phyloP scores from a whole-genome alignment of 345 rosid species.

The Sonneratia caseolaris region DNA sequence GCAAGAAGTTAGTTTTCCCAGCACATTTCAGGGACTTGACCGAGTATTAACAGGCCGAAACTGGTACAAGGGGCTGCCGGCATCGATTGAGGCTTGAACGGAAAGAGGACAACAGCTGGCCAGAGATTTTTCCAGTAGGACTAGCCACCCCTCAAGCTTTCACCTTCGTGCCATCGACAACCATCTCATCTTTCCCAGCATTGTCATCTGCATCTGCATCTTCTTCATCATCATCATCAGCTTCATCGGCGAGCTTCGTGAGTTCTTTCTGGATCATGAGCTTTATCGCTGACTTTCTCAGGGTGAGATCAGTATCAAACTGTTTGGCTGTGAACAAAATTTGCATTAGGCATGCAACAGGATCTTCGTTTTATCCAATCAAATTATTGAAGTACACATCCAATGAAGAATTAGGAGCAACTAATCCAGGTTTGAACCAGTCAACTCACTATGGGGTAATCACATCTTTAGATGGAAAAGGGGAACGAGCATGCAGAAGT shows the following conservation, averaged over 20 bases:
- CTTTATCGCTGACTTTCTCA: conserved; percentile 60
- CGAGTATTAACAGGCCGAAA: background rate
- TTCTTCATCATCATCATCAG: conserved; percentile 45
- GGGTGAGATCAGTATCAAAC: conserved; percentile 37
- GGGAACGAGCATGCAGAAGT: too few relatives aligned
- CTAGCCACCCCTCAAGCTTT: conserved; percentile 19
- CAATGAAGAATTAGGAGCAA: too few relatives aligned
- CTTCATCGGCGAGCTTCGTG: conserved; percentile 65
- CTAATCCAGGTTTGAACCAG: too few relatives aligned
- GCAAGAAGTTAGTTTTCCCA: background rate
- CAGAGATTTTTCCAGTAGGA: background rate
- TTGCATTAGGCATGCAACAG: background rate
- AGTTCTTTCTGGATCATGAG: conserved; percentile 77
- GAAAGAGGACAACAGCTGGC: background rate
- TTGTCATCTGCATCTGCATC: conserved; percentile 20
- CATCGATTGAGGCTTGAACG: background rate
- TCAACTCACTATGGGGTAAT: too few relatives aligned
- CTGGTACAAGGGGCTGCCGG: background rate
- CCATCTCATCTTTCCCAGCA: conserved; percentile 31
- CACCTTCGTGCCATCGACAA: conserved; percentile 9
- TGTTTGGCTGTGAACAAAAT: conserved; percentile 27
- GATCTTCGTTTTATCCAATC: too few relatives aligned
- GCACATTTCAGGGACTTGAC: background rate
- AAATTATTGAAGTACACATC: too few relatives aligned
- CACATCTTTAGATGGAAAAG: too few relatives aligned